Evolutionary conservation across 768 basidiomycete species (phyloP), one percentile per base, ranked within the genome.

Genomic region (Boletus fagicola): DNA sequence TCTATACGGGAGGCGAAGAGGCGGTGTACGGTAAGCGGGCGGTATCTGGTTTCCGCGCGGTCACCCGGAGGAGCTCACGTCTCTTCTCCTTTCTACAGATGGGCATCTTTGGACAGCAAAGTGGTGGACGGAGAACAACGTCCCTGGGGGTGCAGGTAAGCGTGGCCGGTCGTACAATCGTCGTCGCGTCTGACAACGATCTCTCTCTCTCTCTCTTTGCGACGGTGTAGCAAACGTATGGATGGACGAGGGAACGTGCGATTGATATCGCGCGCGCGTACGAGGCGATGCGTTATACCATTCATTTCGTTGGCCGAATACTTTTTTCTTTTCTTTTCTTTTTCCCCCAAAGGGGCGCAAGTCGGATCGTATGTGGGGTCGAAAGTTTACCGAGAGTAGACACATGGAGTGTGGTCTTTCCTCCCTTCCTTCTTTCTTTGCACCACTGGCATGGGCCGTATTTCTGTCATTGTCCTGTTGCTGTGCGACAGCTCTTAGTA

Each of bases 31-130:
- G 80, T 80, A 57, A 59, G 78, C n/a, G 31, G 57, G 8, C 7
- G 2, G 4, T 16, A 15, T 38, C 10, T 35, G 8, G 10, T 1
- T 6, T 15, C 16, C 22, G 39, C 26, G 16, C 16, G 28, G 20
- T 7, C 31, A 33, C 5, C 13, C 15, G 20, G 7, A 0, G 0
- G 8, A 45, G 28, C 49, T 50, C 54, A 53, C 49, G 12, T 30
- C 16, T 47, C 24, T 31, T 18, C 51, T 18, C 6, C 6, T 26
- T 49, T 36, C 15, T 33, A 31, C 11, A 62, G 80, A 77, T 33
- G 78, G 77, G 6, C 72, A 77, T 59, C 69, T 82, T 15, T 83
- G 81, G 81, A 77, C 72, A 11, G 80, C 81, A 12, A 76, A 77
- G 50, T 81, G 77, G 76, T 83, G 83, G 82, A 75, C 73, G 18